A percentile compares a stretch with the other conserved stretches of the same genome.
These are phyloP conservation scores for Dacryopinax spathularia DNA, from an alignment of 768 basidiomycete genomes.

Conservation along the genomic window DNA sequence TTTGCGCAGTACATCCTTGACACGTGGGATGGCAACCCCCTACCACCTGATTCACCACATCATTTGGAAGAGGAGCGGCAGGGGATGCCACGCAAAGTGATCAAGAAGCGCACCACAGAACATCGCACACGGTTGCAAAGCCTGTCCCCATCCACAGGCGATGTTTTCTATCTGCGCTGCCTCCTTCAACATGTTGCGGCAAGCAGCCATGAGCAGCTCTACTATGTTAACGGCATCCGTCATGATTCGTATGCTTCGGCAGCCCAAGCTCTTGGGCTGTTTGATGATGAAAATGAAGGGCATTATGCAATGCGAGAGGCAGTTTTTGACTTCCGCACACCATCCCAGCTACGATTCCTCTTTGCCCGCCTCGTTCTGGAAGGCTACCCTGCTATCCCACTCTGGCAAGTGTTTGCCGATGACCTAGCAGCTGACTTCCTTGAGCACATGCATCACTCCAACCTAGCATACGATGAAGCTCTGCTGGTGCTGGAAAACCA, in stretches of 20 bases:
- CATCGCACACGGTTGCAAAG: constrained; percentile 3
- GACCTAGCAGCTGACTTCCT: constrained; percentile 16
- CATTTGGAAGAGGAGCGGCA: neutral
- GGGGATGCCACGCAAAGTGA: neutral
- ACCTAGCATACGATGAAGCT: constrained; percentile 16
- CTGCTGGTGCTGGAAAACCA: constrained; percentile 16
- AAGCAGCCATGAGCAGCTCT: constrained; percentile 16
- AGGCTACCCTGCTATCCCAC: constrained; percentile 12
- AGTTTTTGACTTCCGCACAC: constrained; percentile 22
- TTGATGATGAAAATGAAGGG: constrained; percentile 18
- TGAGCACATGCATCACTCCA: neutral
- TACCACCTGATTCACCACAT: neutral
- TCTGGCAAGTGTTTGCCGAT: constrained; percentile 21
- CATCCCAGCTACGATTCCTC: constrained; percentile 26
- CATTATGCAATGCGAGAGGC: constrained; percentile 27
- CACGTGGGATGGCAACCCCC: neutral
- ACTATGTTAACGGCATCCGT: constrained; percentile 13
- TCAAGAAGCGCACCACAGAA: neutral
- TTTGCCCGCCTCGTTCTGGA: constrained; percentile 30
- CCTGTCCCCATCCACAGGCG: constrained; percentile 20
- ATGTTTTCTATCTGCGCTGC: constrained; percentile 24
- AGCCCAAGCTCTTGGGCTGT: constrained; percentile 16
- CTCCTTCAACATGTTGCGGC: constrained; percentile 18
- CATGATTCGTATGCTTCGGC: constrained; percentile 19
- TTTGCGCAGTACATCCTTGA: neutral